Conservation (phyloP, 2,329 filamentous ascomycete species). For the Ceratocystis alfenasii region DNA sequence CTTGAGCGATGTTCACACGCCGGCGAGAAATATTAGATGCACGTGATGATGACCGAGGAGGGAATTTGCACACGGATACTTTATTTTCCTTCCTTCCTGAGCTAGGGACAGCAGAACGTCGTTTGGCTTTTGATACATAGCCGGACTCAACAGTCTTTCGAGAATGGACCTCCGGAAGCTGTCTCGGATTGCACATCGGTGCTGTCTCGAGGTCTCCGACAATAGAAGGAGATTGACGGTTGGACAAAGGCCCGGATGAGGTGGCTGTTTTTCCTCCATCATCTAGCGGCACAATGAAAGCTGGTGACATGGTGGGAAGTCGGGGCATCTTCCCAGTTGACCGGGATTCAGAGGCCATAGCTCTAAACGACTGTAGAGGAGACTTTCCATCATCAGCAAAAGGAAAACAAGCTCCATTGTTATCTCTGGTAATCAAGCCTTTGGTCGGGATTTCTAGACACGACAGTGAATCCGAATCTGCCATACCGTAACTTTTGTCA, state of each 20-base stretch:
- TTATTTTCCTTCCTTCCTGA: slow-evolving; percentile 7
- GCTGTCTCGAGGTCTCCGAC: slow-evolving; percentile 19
- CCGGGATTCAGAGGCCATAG: neutral
- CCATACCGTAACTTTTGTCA: neutral
- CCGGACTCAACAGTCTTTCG: neutral
- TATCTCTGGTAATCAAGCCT: neutral
- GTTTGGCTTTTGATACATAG: neutral
- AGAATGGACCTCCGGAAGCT: neutral
- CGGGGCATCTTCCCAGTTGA: neutral
- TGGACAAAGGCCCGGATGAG: no score
- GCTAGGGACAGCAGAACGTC: neutral
- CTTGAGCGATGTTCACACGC: slow-evolving; percentile 13
- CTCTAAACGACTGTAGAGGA: neutral
- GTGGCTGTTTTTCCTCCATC: neutral
- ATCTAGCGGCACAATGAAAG: slow-evolving; percentile 5
- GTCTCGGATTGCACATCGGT: neutral
- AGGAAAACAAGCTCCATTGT: neutral
- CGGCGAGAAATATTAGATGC: slow-evolving; percentile 22
- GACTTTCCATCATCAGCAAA: neutral
- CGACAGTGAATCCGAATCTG: neutral
- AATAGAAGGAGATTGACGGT: slow-evolving; percentile 10
- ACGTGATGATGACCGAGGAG: slow-evolving; percentile 18
- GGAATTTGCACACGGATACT: neutral
- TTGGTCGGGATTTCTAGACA: neutral
- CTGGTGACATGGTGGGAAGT: slow-evolving; percentile 8